A percentile compares a stretch with the other conserved stretches of the same genome.
These are phyloP conservation scores for Xylaria grammica DNA, from an alignment of 495 filamentous ascomycete genomes.

Conservation along the genomic window DNA sequence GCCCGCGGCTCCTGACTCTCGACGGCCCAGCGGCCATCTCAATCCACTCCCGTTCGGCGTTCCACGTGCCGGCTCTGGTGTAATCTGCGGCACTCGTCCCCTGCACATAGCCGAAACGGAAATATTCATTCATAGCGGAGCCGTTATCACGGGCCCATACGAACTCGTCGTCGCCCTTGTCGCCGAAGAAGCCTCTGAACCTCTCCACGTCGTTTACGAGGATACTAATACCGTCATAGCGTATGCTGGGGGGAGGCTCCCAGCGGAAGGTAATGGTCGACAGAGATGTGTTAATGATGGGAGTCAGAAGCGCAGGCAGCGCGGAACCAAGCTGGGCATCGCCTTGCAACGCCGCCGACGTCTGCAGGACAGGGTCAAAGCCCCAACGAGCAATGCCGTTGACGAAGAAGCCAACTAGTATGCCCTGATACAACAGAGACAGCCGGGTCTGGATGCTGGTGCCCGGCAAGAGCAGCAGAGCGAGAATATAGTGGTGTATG, in stretches of 20 bases:
- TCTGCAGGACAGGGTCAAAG: conserved; percentile 90
- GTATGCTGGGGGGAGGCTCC: conserved; percentile 60
- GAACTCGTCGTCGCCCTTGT: conserved; percentile 52
- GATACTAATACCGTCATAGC: conserved; percentile 81
- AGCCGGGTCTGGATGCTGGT: conserved; percentile 83
- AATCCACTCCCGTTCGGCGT: conserved; percentile 69
- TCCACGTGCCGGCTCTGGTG: conserved; percentile 81
- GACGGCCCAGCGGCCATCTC: conserved; percentile 57
- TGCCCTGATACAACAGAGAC: conserved; percentile 79
- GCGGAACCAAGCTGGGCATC: conserved; percentile 71
- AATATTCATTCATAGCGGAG: conserved; percentile 67
- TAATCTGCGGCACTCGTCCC: conserved; percentile 75
- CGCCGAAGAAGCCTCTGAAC: conserved; percentile 63
- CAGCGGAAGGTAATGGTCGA: conserved; percentile 60
- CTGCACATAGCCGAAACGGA: conserved; percentile 81
- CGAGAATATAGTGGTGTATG: conserved; percentile 95
- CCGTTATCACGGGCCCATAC: conserved; percentile 53
- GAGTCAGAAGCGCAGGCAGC: conserved; percentile 67
- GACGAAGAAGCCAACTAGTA: conserved; percentile 88
- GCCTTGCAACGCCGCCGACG: conserved; percentile 69
- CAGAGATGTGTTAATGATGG: conserved; percentile 44
- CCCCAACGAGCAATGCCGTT: conserved; percentile 95
- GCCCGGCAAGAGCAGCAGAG: conserved; percentile 77
- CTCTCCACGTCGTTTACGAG: conserved; percentile 95
- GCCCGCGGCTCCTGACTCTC: conserved; percentile 36